Evolutionary conservation across 2,329 filamentous ascomycete species (phyloP), one percentile per base, ranked within the genome.

Genomic region (Ophiostoma fasciatum): DNA sequence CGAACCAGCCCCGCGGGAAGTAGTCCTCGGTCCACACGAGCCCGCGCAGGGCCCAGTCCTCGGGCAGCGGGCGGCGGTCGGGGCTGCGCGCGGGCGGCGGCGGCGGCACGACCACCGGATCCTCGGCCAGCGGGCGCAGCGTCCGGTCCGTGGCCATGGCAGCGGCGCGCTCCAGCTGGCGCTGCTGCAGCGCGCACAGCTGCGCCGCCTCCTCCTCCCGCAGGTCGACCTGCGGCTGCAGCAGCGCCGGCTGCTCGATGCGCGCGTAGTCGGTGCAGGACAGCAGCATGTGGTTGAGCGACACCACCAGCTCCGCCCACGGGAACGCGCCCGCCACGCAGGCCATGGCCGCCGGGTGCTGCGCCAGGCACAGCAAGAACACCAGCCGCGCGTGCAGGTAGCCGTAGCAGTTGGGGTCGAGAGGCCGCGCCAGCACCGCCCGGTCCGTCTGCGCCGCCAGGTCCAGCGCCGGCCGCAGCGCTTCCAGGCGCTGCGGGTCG

Each of bases 1-100:
- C n/a, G 10, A 82, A 82, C 69, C 71, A 81, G 1, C 61, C 56
- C 0, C 53, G 38, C 0, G 75, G 74, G 36, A 70, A 75, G 38
- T 77, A 77, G 10, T 61, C 59, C 3, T 72, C 62, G 0, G 65
- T 59, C 59, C 73, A 82, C 2, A 74, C 51, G 2, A 81, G 56
- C 0, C 79, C 79, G 1, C 75, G 63, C 37, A 82, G 64, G 0
- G 69, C 63, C 44, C 72, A 82, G 41, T 85, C 80, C 33, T 84
- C 80, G 0, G 77, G 75, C 0, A 84, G 51, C 0, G 78, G 77
- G 1, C 64, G 59, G 2, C 61, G 61, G 2, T 55, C 54, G 21
- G 60, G 53, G 27, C 57, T 23, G 12, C 30, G 33, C 12, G n/a
- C 19, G 3, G 28, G 28, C 0, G 31, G 28, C 2, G 22, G 35